Base-by-base conservation (phyloP, 257 asterid genomes). In the Penstemon eatonii region DNA sequence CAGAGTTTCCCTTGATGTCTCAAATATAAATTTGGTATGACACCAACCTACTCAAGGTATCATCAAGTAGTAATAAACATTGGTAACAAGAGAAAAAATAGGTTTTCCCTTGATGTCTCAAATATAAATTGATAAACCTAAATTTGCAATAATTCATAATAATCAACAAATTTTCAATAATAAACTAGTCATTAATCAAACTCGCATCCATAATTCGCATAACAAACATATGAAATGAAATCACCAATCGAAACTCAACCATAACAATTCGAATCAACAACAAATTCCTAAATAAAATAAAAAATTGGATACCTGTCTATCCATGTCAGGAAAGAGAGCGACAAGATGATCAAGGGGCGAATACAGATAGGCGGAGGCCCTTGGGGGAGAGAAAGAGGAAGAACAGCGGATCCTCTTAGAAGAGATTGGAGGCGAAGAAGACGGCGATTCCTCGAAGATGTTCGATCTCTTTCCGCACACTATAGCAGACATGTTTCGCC, bases 401-500 rank as follows among this genome's bases (percentile, higher is more conserved):
- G 91, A 90, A 65, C 96, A 86, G 61, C 97, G 99, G 77, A 83
- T 85, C 65, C 97, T 86, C 79, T 93, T 93, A 25, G 91, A 76
- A 11, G 33, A 25, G 33, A 79, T 82, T 53, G 96, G 96, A 70
- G 95, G 95, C 66, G 96, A 84, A 55, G 98, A 85, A 44, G 98
- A 86, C 60, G 96, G 96, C 77, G 91, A 86, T 58, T 90, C 97
- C 85, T 88, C 96, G 78, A 93, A 93, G 75, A 90, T 80, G 81
- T 79, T 90, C 76, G 97, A 85, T 86, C 99, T 93, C 97, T 93
- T 93, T 66, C 97, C 97, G 83, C 96, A 88, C 94, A 93, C 83
- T 78, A 89, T 82, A 76, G 99, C 99, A 93, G 97, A 93, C 99
- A 88, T 93, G 95, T 82, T 90, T 86, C 79, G 92, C 73, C 74